phyloP scores from a whole-genome alignment of 23 red algal genomes.

The Agarophyton chilense region DNA sequence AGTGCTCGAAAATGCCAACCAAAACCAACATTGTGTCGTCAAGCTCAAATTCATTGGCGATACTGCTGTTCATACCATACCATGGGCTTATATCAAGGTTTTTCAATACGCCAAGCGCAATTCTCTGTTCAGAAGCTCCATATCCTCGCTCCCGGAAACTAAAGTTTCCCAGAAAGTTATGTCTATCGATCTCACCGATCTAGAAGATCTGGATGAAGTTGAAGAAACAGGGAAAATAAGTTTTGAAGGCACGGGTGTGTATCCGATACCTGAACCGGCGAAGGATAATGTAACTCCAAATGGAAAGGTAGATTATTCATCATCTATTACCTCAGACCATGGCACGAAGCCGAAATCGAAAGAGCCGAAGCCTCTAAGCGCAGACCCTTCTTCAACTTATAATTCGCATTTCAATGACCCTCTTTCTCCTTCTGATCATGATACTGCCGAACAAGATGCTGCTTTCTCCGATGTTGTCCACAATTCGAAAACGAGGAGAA shows the following conservation, averaged over 20 bases:
- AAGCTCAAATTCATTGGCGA: conserved; percentile 28
- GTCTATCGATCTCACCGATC: conserved; percentile 23
- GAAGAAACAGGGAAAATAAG: not conserved
- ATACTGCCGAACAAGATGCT: not conserved
- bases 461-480: not conserved
- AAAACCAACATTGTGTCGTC: not conserved
- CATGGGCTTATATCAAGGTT: conserved; percentile 14
- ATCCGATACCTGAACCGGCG: not conserved
- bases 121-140: not conserved
- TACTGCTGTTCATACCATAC: conserved; percentile 9
- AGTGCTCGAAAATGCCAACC: conserved; percentile 27
- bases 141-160: not conserved
- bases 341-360: not conserved
- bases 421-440: not conserved
- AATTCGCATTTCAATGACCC: not conserved
- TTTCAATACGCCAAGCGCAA: not conserved
- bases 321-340: not conserved
- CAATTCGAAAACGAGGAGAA: not conserved
- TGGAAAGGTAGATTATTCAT: not conserved
- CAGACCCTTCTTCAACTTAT: not conserved
- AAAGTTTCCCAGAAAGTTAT: not conserved
- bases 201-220: not conserved
- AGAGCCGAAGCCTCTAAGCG: not conserved
- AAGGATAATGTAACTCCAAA: not conserved
- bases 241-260: not conserved